Base-by-base conservation (phyloP, 768 basidiomycete species). In the Mycena haematopus region DNA sequence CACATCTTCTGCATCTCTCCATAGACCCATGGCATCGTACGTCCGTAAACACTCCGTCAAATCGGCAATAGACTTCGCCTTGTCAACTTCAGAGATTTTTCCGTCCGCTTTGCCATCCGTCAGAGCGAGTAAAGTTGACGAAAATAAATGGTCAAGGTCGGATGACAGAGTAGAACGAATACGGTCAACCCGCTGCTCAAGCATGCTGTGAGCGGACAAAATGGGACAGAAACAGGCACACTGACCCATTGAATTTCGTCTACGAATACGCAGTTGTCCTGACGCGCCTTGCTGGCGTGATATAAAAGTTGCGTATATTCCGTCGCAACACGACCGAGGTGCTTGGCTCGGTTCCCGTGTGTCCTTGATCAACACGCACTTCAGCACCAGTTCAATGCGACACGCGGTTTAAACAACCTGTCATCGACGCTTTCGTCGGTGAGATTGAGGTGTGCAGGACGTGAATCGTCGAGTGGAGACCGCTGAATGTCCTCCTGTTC, bases 271-370 rank as follows among this genome's bases (percentile, higher is more conserved):
- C 94, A 95, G 2, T 85, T 84, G 69, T 95, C 91, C 11, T 77
- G 76, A 7, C 84, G 80, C 13, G 96, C 94, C 74, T 97, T 96
- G 21, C 86, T 84, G 25, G 86, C 84, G 67, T 97, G 92, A 73
- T 99, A 99, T 25, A 95, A 80, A 21, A 99, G 82, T 71, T 99
- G 96, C 11, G 86, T 92, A 72, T 96, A 99, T 75, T 98, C 97
- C 10, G 87, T 82, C 15, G 95, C 93, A 29, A 96, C 91, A 53
- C 96, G 86, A 13, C 84, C 82, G 15, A 96, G 80, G 72, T 94
- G 92, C 72, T 94, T 92, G 33, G 90, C 88, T 47, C 87, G 82
- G 71, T 85, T 87, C 10, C 84, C 84, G 65, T 81, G 85, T 40
- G 80, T 75, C 70, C 89, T 29, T 68, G 21, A 52, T 65, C 51